Conservation (phyloP, 257 asterid genomes). For the Ehretia macrophylla region DNA sequence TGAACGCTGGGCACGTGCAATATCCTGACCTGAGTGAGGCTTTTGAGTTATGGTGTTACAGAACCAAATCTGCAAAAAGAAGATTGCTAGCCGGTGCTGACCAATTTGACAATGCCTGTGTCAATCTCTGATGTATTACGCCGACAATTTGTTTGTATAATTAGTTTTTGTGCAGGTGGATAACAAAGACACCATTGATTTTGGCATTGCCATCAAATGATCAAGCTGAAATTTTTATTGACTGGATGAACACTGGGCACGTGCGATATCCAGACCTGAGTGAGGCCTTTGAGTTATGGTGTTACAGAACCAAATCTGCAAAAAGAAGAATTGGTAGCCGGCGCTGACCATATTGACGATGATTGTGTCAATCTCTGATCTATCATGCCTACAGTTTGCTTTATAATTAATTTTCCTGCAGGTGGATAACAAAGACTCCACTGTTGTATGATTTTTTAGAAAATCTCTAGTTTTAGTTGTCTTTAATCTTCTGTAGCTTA, state of each 20-base stretch:
- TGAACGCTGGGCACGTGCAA: constrained; percentile 33
- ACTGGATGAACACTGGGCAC: constrained; percentile 56
- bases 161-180: too few species aligned
- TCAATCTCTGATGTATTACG: constrained; percentile 32
- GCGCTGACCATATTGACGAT: constrained; percentile 28
- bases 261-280: constrained; percentile 68
- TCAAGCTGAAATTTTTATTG: constrained; percentile 67
- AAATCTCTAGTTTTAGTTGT: too few species aligned
- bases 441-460: too few species aligned
- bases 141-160: too few species aligned
- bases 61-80: constrained; percentile 73
- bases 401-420: too few species aligned
- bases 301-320: constrained; percentile 73
- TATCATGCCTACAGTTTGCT: neutral
- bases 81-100: constrained; percentile 51
- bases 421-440: too few species aligned
- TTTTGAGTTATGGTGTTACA: constrained; percentile 79
- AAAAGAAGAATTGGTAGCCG: constrained; percentile 61
- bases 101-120: constrained; percentile 23
- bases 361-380: constrained; percentile 35
- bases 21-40: constrained; percentile 88
- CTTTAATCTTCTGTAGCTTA: too few species aligned
- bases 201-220: constrained; percentile 67
- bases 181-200: constrained; percentile 61
- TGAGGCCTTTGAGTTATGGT: constrained; percentile 87